Evolutionary conservation across 2,329 filamentous ascomycete genomes (phyloP).

Genomic region (Colletotrichum incanum): DNA sequence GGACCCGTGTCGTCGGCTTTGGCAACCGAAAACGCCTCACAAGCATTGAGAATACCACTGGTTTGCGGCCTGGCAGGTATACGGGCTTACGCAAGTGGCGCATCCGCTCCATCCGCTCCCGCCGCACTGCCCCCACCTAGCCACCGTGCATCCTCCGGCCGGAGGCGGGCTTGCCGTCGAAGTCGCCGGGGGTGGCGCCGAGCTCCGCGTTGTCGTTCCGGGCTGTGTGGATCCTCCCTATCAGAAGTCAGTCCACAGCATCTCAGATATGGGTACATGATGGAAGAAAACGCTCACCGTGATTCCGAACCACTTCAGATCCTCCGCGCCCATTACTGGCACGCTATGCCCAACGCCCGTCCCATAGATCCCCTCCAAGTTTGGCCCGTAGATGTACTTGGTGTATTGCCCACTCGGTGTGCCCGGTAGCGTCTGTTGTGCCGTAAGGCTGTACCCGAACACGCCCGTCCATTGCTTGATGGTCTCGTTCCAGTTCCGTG

Average conservation of each 20-base stretch:
- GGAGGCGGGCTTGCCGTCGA: constrained; percentile 36
- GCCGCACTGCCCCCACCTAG: constrained; percentile 44
- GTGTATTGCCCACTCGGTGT: constrained; percentile 51
- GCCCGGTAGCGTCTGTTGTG: constrained; percentile 48
- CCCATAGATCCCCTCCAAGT: constrained; percentile 53
- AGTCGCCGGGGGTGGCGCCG: constrained; percentile 36
- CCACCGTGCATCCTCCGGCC: constrained; percentile 29
- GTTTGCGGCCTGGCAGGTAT: constrained; percentile 39
- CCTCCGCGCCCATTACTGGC: constrained; percentile 50
- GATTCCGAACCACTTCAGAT: constrained; percentile 47
- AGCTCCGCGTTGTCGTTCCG: constrained; percentile 37
- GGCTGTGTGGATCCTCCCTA: constrained; percentile 25
- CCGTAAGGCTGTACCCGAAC: constrained; percentile 56
- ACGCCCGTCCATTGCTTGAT: constrained; percentile 71
- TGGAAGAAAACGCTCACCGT: neutral
- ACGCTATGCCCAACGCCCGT: constrained; percentile 52
- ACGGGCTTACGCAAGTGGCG: constrained; percentile 38
- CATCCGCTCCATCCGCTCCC: constrained; percentile 44
- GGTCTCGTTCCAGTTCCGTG: constrained; percentile 70
- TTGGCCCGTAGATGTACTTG: constrained; percentile 52
- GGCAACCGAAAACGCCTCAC: neutral
- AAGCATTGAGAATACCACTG: constrained; percentile 45
- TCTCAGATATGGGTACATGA: neutral
- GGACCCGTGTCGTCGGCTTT: neutral
- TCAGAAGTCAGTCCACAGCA: neutral